These are phyloP conservation scores for Phytopythium mirpurense DNA, from an alignment of 352 stramenopile genomes.

Conservation along the genomic window DNA sequence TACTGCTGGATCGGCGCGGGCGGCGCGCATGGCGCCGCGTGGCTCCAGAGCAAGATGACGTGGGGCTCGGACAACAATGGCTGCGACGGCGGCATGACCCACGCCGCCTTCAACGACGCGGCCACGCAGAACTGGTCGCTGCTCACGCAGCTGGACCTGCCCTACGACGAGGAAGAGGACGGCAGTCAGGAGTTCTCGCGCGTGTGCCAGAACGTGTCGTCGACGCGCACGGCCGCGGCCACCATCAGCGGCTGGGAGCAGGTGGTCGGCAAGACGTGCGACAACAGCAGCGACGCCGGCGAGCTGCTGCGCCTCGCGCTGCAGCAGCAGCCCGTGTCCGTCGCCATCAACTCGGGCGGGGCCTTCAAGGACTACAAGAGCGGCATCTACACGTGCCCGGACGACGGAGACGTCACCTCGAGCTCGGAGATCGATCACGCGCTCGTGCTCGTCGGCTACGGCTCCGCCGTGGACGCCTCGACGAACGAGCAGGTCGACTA, in stretches of 20 bases:
- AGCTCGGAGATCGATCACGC: slow-evolving; percentile 67
- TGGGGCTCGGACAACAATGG: slow-evolving; percentile 69
- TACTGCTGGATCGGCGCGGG: slow-evolving; percentile 67
- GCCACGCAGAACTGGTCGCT: slow-evolving; percentile 43
- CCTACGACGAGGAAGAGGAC: slow-evolving; percentile 56
- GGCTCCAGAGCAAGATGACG: slow-evolving; percentile 61
- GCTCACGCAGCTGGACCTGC: slow-evolving; percentile 56
- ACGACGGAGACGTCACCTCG: slow-evolving; percentile 60
- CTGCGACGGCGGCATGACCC: slow-evolving; percentile 73
- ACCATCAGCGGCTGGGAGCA: slow-evolving; percentile 68
- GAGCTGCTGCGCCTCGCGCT: slow-evolving; percentile 64
- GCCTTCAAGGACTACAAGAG: slow-evolving; percentile 80
- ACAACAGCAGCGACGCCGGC: slow-evolving; percentile 39
- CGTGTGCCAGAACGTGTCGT: slow-evolving; percentile 28
- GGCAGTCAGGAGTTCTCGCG: slow-evolving; percentile 12
- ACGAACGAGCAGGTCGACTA: slow-evolving; percentile 38
- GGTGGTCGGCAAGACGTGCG: slow-evolving; percentile 52
- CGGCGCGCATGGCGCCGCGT: slow-evolving; percentile 41
- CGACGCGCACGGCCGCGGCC: slow-evolving; percentile 31
- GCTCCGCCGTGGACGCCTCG: slow-evolving; percentile 15
- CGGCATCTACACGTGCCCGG: slow-evolving; percentile 65
- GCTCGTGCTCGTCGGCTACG: slow-evolving; percentile 72
- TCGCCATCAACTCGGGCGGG: slow-evolving; percentile 71
- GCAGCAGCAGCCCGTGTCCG: slow-evolving; percentile 66
- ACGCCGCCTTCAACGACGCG: slow-evolving; percentile 62